Evolutionary conservation across 495 filamentous ascomycete genomes (phyloP).

Genomic region (Ascodesmis nigricans): DNA sequence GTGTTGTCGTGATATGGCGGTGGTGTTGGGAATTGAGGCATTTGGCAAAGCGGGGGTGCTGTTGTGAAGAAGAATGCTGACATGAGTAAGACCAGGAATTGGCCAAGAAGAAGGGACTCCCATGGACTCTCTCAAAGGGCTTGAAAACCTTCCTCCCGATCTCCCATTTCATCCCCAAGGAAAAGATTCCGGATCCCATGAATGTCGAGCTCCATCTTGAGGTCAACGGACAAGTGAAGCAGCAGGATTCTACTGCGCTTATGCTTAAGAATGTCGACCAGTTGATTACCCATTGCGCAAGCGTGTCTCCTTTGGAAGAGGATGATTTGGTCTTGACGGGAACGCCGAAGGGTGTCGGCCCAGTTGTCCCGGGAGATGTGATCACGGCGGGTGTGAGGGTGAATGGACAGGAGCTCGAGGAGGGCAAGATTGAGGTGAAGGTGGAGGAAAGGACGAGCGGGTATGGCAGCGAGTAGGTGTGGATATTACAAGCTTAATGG

Average conservation of each 20-base stretch:
- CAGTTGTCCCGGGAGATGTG: slow-evolving; percentile 64
- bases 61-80: too few relatives aligned
- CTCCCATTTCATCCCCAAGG: slow-evolving; percentile 51
- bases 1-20: too few relatives aligned
- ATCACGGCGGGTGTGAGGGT: slow-evolving; percentile 72
- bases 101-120: slow-evolving; percentile 90
- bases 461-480: too few relatives aligned
- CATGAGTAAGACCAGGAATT: slow-evolving; percentile 41
- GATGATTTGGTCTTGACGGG: slow-evolving; percentile 88
- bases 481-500: too few relatives aligned
- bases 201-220: slow-evolving; percentile 61
- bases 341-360: slow-evolving; percentile 88
- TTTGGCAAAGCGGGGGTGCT: not conserved
- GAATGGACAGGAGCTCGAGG: slow-evolving; percentile 61
- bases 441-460: slow-evolving; percentile 43
- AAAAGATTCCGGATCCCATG: slow-evolving; percentile 64
- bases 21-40: too few relatives aligned
- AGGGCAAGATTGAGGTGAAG: slow-evolving; percentile 62
- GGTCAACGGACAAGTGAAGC: slow-evolving; percentile 50
- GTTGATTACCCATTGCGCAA: slow-evolving; percentile 69
- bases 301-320: slow-evolving; percentile 79
- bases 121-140: slow-evolving; percentile 87
- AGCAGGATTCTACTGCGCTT: slow-evolving; percentile 66
- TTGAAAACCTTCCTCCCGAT: slow-evolving; percentile 94
- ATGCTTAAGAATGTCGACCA: slow-evolving; percentile 87